Evolutionary conservation across 1,139 yeast genomes (phyloP).

Genomic region (Hanseniaspora sp.): DNA sequence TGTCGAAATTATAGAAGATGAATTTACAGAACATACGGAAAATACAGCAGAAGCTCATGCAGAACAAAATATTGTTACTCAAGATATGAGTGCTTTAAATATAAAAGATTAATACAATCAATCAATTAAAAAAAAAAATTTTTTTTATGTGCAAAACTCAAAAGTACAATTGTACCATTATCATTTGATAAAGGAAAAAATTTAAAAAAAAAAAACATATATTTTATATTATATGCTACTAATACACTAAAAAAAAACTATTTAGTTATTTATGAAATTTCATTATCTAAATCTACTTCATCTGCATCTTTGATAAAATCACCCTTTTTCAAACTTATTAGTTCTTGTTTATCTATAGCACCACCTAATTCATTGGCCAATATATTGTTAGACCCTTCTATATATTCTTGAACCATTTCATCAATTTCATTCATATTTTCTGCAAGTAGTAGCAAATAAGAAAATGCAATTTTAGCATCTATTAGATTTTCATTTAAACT

Average conservation of each 20-base stretch:
- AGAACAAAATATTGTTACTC: slow-evolving; percentile 15
- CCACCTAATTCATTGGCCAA: slow-evolving; percentile 48
- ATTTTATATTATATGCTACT: too few species aligned
- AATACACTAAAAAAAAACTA: background rate
- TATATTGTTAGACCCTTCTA: slow-evolving; percentile 41
- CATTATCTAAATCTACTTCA: slow-evolving; percentile 30
- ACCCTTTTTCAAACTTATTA: slow-evolving; percentile 35
- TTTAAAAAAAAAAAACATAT: too few species aligned
- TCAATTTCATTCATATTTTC: slow-evolving; percentile 28
- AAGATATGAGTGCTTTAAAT: background rate
- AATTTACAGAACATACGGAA: slow-evolving; percentile 19
- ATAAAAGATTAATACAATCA: background rate
- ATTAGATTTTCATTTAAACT: slow-evolving; percentile 30
- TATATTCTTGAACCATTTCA: slow-evolving; percentile 47
- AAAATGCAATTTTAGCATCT: slow-evolving; percentile 45
- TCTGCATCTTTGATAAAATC: slow-evolving; percentile 38
- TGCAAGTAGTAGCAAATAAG: slow-evolving; percentile 42
- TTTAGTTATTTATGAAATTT: slow-evolving; percentile 1
- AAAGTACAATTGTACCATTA: background rate
- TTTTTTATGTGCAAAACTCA: background rate
- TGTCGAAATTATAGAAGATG: slow-evolving; percentile 45
- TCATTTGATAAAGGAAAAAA: too few species aligned
- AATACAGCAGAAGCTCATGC: slow-evolving; percentile 16
- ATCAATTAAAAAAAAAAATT: too few species aligned
- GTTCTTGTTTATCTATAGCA: slow-evolving; percentile 30